Conservation (phyloP, 805 yeast genomes). For the Yarrowia bubula region DNA sequence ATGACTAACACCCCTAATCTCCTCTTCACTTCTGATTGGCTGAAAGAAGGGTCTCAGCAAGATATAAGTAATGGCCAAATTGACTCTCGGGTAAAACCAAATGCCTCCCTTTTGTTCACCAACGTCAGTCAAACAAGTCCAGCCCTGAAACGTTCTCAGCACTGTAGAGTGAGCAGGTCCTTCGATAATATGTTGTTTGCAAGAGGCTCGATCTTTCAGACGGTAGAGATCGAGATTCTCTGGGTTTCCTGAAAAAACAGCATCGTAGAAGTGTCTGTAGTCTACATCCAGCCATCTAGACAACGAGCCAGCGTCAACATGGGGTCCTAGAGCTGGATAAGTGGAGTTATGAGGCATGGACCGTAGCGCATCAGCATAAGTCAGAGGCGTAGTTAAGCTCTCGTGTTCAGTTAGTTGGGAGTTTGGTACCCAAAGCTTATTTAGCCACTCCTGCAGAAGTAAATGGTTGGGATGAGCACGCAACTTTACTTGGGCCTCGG, state of each 20-base stretch:
- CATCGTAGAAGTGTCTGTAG: neutral
- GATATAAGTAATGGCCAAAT: neutral
- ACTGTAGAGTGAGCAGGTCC: neutral
- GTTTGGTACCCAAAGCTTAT: neutral
- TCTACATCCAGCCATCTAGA: neutral
- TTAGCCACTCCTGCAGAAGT: neutral
- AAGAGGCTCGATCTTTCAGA: neutral
- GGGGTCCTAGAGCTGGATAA: neutral
- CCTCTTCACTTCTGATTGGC: neutral
- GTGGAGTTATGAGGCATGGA: neutral
- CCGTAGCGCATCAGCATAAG: slow-evolving; percentile 1
- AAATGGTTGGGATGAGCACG: neutral
- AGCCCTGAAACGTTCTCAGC: neutral
- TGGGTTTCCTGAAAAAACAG: neutral
- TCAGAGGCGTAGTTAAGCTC: neutral
- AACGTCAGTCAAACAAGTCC: slow-evolving; percentile 9
- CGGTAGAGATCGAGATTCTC: neutral
- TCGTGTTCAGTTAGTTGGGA: neutral
- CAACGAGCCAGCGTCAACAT: neutral
- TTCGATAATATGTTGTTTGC: neutral
- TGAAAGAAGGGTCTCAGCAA: neutral
- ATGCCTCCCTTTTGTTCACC: neutral
- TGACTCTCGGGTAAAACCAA: neutral
- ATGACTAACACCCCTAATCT: neutral
- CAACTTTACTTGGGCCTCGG: neutral